Conservation (phyloP, 257 asterid genomes). For the Plectranthus barbatus region DNA sequence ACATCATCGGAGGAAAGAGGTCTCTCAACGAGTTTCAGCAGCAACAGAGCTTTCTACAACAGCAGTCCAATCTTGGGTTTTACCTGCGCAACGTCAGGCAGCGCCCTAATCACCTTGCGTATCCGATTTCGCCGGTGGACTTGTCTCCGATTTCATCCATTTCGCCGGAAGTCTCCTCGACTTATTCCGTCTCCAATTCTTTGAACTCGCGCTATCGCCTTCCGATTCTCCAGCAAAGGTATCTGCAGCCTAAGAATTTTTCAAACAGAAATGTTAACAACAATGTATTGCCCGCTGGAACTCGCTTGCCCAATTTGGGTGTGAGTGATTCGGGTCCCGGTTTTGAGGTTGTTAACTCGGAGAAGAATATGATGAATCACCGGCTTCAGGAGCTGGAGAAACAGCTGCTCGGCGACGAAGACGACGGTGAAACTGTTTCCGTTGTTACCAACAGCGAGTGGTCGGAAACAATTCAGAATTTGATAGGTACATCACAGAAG, state of each 20-base stretch:
- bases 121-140: conserved; percentile 56
- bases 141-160: conserved; percentile 30
- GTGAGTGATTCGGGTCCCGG: conserved; percentile 12
- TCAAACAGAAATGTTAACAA: conserved; percentile 5
- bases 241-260: conserved; percentile 20
- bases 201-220: conserved; percentile 32
- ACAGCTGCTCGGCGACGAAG: conserved; percentile 61
- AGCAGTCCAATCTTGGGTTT: conserved; percentile 34
- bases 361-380: conserved; percentile 48
- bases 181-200: conserved; percentile 31
- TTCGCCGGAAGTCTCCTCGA: conserved; percentile 32
- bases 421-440: conserved; percentile 41
- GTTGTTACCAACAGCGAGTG: conserved; percentile 61
- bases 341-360: conserved; percentile 19
- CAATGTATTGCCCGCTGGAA: conserved; percentile 9
- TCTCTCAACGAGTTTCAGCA: conserved; percentile 57
- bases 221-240: conserved; percentile 42
- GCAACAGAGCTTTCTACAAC: conserved; percentile 28
- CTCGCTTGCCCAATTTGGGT: conserved; percentile 28
- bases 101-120: conserved; percentile 37
- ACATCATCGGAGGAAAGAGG: conserved; percentile 52
- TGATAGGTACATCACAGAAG: conserved; percentile 29
- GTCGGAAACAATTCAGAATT: conserved; percentile 62
- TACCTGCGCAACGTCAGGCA: conserved; percentile 62
- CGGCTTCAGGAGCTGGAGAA: conserved; percentile 67